Conservation (phyloP, 768 basidiomycete genomes). For the Tylopilus sp. region DNA sequence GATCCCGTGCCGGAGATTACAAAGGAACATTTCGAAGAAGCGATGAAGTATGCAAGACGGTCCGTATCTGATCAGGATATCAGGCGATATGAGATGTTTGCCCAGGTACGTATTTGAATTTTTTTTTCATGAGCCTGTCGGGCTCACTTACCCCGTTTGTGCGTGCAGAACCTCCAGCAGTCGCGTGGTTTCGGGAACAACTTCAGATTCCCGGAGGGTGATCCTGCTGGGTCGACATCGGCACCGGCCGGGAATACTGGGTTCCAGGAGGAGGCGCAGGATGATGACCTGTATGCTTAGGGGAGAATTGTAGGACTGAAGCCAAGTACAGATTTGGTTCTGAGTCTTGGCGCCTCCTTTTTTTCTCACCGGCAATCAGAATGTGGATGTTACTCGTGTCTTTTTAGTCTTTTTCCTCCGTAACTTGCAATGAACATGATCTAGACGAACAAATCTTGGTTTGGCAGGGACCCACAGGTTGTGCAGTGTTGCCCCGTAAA, state of each 20-base stretch:
- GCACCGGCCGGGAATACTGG: conserved; percentile 64
- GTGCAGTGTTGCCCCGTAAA: too few species aligned
- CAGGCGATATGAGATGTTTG: conserved; percentile 97
- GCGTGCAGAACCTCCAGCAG: conserved; percentile 77
- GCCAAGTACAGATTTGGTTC: not conserved
- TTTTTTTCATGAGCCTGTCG: not conserved
- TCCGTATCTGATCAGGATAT: conserved; percentile 97
- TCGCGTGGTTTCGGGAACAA: conserved; percentile 89
- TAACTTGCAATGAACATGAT: conserved; percentile 6
- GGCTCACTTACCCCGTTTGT: not conserved
- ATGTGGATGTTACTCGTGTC: not conserved
- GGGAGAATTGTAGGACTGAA: not conserved
- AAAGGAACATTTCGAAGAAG: conserved; percentile 94
- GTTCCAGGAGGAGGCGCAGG: conserved; percentile 81
- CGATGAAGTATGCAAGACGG: conserved; percentile 95
- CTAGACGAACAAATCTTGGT: conserved; percentile 7
- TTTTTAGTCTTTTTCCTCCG: not conserved
- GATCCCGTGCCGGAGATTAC: conserved; percentile 92
- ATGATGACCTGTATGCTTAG: conserved; percentile 90
- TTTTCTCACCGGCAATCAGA: not conserved
- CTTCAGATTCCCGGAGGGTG: conserved; percentile 97
- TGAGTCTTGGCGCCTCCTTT: not conserved
- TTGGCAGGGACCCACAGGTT: too few species aligned
- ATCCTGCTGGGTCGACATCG: conserved; percentile 33
- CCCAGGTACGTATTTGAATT: conserved; percentile 59